Conservation (phyloP, 129 eudicot genomes). For the Flaveria linearis region DNA sequence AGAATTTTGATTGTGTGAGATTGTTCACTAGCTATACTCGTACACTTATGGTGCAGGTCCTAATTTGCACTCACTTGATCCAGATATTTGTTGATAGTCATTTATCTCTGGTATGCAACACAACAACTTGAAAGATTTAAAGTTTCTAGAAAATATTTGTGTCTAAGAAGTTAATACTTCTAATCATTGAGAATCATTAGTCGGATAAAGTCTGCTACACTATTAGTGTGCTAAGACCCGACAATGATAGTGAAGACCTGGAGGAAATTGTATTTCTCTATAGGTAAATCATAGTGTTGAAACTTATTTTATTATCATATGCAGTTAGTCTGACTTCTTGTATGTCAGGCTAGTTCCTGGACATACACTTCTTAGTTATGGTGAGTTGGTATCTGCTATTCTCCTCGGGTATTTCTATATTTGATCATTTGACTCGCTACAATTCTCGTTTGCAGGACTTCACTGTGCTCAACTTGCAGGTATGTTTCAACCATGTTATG, state of each 20-base stretch:
- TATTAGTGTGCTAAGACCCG: constrained; percentile 61
- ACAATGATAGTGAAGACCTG: constrained; percentile 44
- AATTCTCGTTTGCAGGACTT: constrained; percentile 58
- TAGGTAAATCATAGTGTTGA: constrained; percentile 44
- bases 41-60: constrained; percentile 48
- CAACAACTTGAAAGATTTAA: not conserved
- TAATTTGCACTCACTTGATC: constrained; percentile 88
- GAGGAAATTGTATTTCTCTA: constrained; percentile 81
- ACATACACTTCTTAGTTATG: constrained; percentile 84
- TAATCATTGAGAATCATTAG: constrained; percentile 41
- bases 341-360: constrained; percentile 82
- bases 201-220: constrained; percentile 51
- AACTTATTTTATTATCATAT: not conserved
- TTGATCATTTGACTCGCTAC: constrained; percentile 26
- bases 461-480: constrained; percentile 97
- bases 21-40: not conserved
- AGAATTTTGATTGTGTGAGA: no score
- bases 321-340: constrained; percentile 17
- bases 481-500: constrained; percentile 39
- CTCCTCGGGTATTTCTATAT: constrained; percentile 4
- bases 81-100: constrained; percentile 61
- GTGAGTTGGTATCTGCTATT: constrained; percentile 33
- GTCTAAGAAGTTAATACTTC: constrained; percentile 8
- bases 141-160: constrained; percentile 14
- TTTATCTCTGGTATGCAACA: constrained; percentile 55